phyloP scores from a whole-genome alignment of 1,139 yeast genomes.

The Pichia sp. region DNA sequence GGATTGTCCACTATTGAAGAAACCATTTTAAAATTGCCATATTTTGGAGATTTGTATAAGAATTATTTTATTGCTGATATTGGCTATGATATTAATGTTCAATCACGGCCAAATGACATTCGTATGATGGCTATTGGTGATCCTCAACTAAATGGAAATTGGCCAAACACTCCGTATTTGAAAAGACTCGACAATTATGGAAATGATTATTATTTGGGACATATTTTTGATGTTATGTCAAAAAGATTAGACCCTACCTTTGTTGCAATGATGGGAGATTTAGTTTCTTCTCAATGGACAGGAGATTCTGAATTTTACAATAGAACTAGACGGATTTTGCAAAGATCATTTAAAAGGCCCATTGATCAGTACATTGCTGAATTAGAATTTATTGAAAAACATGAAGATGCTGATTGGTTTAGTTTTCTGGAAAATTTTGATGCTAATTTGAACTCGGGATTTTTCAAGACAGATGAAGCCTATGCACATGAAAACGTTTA shows the following conservation, averaged over 20 bases:
- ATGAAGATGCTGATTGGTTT: constrained; percentile 52
- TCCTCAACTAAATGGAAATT: constrained; percentile 90
- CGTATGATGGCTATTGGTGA: constrained; percentile 82
- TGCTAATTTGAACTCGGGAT: constrained; percentile 36
- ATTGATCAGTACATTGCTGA: constrained; percentile 43
- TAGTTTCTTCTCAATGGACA: constrained; percentile 95
- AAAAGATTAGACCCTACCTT: constrained; percentile 62
- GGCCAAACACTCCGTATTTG: constrained; percentile 65
- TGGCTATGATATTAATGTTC: constrained; percentile 16
- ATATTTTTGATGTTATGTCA: constrained; percentile 64
- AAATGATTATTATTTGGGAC: constrained; percentile 83
- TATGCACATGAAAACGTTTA: constrained; percentile 56
- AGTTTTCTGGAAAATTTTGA: constrained; percentile 38
- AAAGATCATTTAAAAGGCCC: constrained; percentile 55
- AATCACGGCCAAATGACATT: constrained; percentile 36
- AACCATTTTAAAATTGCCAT: constrained; percentile 28
- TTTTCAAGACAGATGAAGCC: constrained; percentile 30
- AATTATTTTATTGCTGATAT: constrained; percentile 23
- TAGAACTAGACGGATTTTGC: constrained; percentile 66
- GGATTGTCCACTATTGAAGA: constrained; percentile 17
- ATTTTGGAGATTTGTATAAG: constrained; percentile 33
- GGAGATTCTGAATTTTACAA: constrained; percentile 76
- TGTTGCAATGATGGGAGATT: constrained; percentile 88
- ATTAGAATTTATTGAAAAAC: constrained; percentile 40
- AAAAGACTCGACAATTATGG: constrained; percentile 79